These are phyloP conservation scores for Myxozyma nipponensis DNA, from an alignment of 805 yeast genomes.

Conservation along the genomic window DNA sequence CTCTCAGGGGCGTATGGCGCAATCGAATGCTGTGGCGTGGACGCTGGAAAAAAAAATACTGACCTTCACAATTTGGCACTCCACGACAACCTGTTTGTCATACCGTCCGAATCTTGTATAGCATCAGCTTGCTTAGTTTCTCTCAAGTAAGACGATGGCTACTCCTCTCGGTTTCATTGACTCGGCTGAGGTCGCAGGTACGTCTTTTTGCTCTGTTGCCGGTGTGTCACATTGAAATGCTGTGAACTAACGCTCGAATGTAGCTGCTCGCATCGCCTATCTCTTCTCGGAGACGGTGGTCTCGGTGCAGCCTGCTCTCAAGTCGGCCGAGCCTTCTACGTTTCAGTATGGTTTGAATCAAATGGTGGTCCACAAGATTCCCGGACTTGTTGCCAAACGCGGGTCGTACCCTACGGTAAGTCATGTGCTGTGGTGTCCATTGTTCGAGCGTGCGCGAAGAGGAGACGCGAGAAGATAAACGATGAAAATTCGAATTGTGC, in stretches of 20 bases:
- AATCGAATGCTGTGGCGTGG: background rate
- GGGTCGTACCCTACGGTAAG: constrained; percentile 21
- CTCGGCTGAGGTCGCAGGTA: constrained; percentile 27
- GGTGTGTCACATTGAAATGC: background rate
- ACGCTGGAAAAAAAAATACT: background rate
- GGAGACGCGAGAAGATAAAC: too few species aligned
- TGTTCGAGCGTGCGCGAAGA: background rate
- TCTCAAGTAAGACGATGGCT: constrained; percentile 8
- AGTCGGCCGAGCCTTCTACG: constrained; percentile 4
- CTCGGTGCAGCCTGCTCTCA: constrained; percentile 23
- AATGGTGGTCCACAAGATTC: constrained; percentile 17
- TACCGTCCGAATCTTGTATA: background rate
- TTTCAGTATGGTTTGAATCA: constrained; percentile 22
- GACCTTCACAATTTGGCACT: background rate
- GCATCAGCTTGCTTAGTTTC: background rate
- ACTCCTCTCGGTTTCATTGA: constrained; percentile 20
- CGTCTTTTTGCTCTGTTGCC: background rate
- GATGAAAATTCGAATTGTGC: too few species aligned
- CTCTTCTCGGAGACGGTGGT: constrained; percentile 25
- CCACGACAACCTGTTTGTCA: background rate
- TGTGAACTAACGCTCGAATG: background rate
- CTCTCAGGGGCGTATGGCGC: background rate
- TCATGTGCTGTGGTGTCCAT: background rate
- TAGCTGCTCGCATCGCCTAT: constrained; percentile 27
- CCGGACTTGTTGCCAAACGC: constrained; percentile 23